phyloP scores from a whole-genome alignment of 257 asterid genomes.

The Osmanthus fragrans region DNA sequence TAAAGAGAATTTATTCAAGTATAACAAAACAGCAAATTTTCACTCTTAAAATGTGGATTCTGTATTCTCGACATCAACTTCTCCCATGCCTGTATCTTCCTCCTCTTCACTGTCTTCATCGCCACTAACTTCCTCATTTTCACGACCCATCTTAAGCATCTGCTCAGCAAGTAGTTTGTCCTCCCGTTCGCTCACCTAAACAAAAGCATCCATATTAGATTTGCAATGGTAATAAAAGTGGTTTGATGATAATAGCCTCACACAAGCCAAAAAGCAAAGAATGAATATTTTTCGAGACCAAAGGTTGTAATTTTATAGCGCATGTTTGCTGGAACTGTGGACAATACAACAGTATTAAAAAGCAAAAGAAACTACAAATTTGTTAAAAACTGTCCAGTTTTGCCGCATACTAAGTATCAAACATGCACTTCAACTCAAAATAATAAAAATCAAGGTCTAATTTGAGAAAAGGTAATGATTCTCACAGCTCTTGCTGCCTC shows the following conservation, averaged over 20 bases:
- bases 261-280: background rate
- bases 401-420: background rate
- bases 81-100: slow-evolving; percentile 99
- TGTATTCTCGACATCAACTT: slow-evolving; percentile 63
- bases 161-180: slow-evolving; percentile 82
- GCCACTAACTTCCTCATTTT: slow-evolving; percentile 84
- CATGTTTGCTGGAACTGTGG: background rate
- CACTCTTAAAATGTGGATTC: slow-evolving; percentile 43
- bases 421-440: background rate
- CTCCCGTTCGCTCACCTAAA: slow-evolving; percentile 96
- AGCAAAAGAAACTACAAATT: too few species aligned
- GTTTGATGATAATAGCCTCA: background rate
- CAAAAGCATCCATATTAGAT: slow-evolving; percentile 19
- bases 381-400: too few species aligned
- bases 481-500: slow-evolving; percentile 96
- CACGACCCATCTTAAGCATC: slow-evolving; percentile 63
- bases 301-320: background rate
- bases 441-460: background rate
- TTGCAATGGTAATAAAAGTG: background rate
- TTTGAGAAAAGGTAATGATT: slow-evolving; percentile 14
- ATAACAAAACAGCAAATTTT: background rate
- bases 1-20: slow-evolving; percentile 2
- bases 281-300: background rate
- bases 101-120: slow-evolving; percentile 92
- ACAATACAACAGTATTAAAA: background rate